A percentile compares a stretch with the other conserved stretches of the same genome.
Conservation (phyloP, 805 yeast species). For the Candida chilensis region DNA sequence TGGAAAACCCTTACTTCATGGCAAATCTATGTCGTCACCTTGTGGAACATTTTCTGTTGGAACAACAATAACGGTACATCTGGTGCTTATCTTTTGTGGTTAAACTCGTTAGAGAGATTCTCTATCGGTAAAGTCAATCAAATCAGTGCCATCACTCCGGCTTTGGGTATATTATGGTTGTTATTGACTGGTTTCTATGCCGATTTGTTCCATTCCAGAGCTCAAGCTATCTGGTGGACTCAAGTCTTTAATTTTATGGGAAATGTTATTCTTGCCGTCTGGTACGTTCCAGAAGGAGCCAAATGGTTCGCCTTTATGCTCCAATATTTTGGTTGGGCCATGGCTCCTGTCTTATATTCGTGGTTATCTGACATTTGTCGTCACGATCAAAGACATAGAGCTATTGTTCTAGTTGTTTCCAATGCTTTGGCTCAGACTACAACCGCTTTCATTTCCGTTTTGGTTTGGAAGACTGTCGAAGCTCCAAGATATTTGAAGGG, state of each 20-base stretch:
- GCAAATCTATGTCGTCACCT: conserved; percentile 49
- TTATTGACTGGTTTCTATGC: conserved; percentile 23
- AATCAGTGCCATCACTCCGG: conserved; percentile 37
- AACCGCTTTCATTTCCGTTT: conserved; percentile 44
- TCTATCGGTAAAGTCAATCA: conserved; percentile 21
- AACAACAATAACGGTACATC: conserved; percentile 43
- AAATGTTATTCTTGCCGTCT: conserved; percentile 41
- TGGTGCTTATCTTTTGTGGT: conserved; percentile 31
- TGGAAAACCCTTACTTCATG: conserved; percentile 40
- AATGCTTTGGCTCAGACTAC: conserved; percentile 46
- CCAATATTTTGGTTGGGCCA: conserved; percentile 51
- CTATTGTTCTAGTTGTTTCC: conserved; percentile 41
- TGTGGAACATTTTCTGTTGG: conserved; percentile 53
- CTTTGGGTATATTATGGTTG: conserved; percentile 29
- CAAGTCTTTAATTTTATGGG: conserved; percentile 42
- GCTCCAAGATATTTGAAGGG: conserved; percentile 50
- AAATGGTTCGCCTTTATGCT: conserved; percentile 55
- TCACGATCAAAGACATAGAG: conserved; percentile 41
- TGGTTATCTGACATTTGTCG: conserved; percentile 54
- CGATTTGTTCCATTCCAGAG: conserved; percentile 15
- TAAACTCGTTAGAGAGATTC: conserved; percentile 14
- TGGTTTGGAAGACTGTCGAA: conserved; percentile 49
- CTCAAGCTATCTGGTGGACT: too few relatives aligned
- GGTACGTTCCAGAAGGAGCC: conserved; percentile 44
- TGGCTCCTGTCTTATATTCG: conserved; percentile 49